Base-by-base conservation (phyloP, 2,329 filamentous ascomycete genomes). In the Gliomastix tumulicola region DNA sequence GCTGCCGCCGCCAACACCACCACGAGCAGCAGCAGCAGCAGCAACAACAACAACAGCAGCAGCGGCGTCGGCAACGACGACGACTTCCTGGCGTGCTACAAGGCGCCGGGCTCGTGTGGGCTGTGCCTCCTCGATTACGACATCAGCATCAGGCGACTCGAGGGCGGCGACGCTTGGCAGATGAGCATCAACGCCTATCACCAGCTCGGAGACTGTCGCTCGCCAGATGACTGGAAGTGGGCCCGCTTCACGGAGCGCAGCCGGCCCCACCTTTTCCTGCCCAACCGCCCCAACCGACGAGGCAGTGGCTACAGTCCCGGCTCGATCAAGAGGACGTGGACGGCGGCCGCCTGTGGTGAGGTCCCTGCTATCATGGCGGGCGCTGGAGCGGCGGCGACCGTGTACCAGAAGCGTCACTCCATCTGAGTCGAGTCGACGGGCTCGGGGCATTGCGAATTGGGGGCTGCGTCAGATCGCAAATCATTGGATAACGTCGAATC, bases 101-200 rank as follows among this genome's bases (percentile, higher is more conserved):
- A 43, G 32, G 33, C 41, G 17, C 35, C 38, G 4, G 47, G 47
- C 27, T 48, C 47, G 11, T 49, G 47, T 22, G 44, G 44, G 21
- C 34, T 49, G 20, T 49, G 47, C 34, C 39, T 49, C 34, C 48
- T 48, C 39, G 47, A 49, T 34, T 49, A 49, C 39, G 45, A 48
- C 38, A 36, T 49, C 41, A 43, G 42, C 27, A 44, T 49, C 28
- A 20, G 23, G 21, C 38, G 39, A 12, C 15, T 31, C 17, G 32
- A 21, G 12, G 39, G 31, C 34, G 38, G 34, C 18, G 21, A 18
- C 6, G 23, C 32, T 3, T 45, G 44, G 40, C 18, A 22, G 18
- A 32, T 48, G 27, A 40, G 22, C 35, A 44, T 47, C 36, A 27
- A 21, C 19, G 44, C 44, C 18, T 43, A 40, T 30, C 45, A 49